phyloP scores from a whole-genome alignment of 164 flowering plant genomes.

The grape (Vitis vinifera) region ASM3070453v1 NC_081815.1:5841001-5841500 shows the following conservation, averaged over 20 bases:
- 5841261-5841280: neutral
- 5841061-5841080: constrained; percentile 14
- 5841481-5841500: too few relatives aligned
- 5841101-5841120: constrained; percentile 73
- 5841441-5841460: too few relatives aligned
- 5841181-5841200: constrained; percentile 99
- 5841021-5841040: neutral
- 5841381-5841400: too few relatives aligned
- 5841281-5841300: too few relatives aligned
- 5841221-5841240: too few relatives aligned
- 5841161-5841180: constrained; percentile 94
- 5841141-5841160: constrained; percentile 69
- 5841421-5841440: too few relatives aligned
- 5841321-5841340: too few relatives aligned
- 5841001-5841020: neutral
- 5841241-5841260: neutral
- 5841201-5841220: constrained; percentile 47
- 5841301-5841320: too few relatives aligned
- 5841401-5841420: too few relatives aligned
- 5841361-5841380: too few relatives aligned
- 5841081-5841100: constrained; percentile 99
- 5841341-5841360: too few relatives aligned
- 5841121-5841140: constrained; percentile 86
- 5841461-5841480: too few relatives aligned
- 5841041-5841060: neutral